Evolutionary conservation across 345 rosid genomes (phyloP).

Genomic region (Syzygium grande): DNA sequence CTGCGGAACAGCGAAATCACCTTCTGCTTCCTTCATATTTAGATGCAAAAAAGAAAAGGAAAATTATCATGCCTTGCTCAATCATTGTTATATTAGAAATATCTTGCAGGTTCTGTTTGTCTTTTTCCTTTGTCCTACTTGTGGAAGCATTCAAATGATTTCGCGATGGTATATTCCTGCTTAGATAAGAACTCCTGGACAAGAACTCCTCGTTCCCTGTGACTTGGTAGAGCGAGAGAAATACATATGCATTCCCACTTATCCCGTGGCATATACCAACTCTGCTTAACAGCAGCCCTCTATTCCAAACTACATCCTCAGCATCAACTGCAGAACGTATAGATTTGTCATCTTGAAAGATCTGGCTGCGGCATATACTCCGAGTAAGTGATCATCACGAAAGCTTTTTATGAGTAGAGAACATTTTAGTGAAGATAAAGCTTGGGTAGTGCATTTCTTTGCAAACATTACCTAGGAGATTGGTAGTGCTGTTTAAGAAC

Average conservation of each 20-base stretch:
- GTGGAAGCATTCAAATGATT: not conserved
- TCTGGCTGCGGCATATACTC: slow-evolving; percentile 10
- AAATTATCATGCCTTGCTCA: not conserved
- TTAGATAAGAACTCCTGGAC: not conserved
- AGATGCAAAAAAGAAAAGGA: not conserved
- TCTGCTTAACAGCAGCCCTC: slow-evolving; percentile 59
- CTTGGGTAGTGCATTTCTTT: too few relatives aligned
- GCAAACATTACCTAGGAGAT: too few relatives aligned
- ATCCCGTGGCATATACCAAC: slow-evolving; percentile 64
- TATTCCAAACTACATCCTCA: slow-evolving; percentile 54
- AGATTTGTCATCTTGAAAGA: slow-evolving; percentile 45
- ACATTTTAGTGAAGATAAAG: too few relatives aligned
- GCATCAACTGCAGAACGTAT: slow-evolving; percentile 50
- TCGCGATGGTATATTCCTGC: not conserved
- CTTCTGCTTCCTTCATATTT: not conserved
- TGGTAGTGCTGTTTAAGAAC: too few relatives aligned
- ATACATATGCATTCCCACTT: slow-evolving; percentile 50
- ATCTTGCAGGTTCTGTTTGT: not conserved
- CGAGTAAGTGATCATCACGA: not conserved
- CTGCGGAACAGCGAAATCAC: not conserved
- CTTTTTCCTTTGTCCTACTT: not conserved
- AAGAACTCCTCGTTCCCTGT: slow-evolving; percentile 36
- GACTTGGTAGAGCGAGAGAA: slow-evolving; percentile 39
- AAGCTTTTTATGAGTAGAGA: not conserved
- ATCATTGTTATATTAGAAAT: not conserved